These are phyloP conservation scores for Venturia asperata DNA, from an alignment of 2,329 filamentous ascomycete species.

Conservation along the genomic window DNA sequence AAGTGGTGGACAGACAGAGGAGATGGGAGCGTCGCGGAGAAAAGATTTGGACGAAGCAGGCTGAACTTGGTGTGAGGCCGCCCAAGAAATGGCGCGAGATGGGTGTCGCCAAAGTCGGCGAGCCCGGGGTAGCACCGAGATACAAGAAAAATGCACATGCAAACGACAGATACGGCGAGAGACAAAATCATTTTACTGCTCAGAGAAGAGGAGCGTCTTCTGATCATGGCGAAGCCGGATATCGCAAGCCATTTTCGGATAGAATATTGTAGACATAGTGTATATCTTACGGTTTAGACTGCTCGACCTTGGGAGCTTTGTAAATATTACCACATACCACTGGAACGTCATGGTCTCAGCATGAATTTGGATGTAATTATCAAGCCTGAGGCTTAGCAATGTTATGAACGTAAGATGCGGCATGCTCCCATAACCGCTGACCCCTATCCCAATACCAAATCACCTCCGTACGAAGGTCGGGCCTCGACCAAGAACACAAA, in stretches of 20 bases:
- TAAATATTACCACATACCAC: background rate
- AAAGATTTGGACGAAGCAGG: conserved; percentile 43
- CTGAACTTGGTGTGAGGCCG: conserved; percentile 49
- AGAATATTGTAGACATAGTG: conserved; percentile 18
- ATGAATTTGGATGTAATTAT: background rate
- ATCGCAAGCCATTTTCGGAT: conserved; percentile 6
- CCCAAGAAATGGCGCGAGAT: conserved; percentile 46
- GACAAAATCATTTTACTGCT: background rate
- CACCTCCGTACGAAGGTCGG: background rate
- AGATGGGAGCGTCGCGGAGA: conserved; percentile 44
- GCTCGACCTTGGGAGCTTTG: background rate
- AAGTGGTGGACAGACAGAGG: conserved; percentile 36
- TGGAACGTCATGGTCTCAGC: background rate
- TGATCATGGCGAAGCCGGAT: background rate
- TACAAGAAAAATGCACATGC: conserved; percentile 27
- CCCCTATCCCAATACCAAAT: background rate
- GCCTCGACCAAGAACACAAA: background rate
- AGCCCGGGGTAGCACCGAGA: conserved; percentile 27
- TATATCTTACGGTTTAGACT: background rate
- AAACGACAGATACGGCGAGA: background rate
- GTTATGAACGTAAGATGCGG: background rate
- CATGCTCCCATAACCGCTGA: background rate
- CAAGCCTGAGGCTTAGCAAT: background rate
- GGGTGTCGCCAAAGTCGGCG: conserved; percentile 32
- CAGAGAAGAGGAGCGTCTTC: background rate